A percentile compares a stretch with the other conserved stretches of the same genome.
phyloP scores from a whole-genome alignment of 2,329 filamentous ascomycete genomes.

The Colletotrichum lentis region DNA sequence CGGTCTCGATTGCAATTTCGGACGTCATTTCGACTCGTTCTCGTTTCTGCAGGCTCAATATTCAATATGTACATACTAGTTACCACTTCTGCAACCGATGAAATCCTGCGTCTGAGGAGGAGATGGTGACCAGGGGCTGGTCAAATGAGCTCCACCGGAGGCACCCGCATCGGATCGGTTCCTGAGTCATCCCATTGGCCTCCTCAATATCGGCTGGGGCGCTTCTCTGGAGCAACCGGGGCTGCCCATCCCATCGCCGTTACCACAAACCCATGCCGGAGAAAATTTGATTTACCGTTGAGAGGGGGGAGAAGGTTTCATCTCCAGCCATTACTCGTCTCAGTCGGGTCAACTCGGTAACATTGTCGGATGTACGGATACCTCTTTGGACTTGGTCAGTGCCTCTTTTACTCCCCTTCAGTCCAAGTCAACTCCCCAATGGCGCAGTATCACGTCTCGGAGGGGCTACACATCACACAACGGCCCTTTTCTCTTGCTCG shows the following conservation, averaged over 20 bases:
- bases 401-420: neutral
- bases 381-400: neutral
- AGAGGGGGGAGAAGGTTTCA: conserved; percentile 1
- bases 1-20: neutral
- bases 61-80: neutral
- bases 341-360: neutral
- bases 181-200: conserved; percentile 2
- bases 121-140: neutral
- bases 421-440: too few relatives aligned
- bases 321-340: neutral
- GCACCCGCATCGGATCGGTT: neutral
- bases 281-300: conserved; percentile 10
- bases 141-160: conserved; percentile 4
- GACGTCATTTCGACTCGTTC: neutral
- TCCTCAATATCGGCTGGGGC: neutral
- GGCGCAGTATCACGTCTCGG: too few relatives aligned
- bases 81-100: neutral
- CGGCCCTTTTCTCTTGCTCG: neutral
- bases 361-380: neutral
- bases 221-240: neutral
- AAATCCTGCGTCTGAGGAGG: neutral
- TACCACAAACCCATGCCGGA: neutral
- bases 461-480: neutral
- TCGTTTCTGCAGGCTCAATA: neutral
- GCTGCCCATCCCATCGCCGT: neutral